These are phyloP conservation scores for Cystofilobasidium ferigula DNA, from an alignment of 768 basidiomycete genomes.

Conservation along the genomic window DNA sequence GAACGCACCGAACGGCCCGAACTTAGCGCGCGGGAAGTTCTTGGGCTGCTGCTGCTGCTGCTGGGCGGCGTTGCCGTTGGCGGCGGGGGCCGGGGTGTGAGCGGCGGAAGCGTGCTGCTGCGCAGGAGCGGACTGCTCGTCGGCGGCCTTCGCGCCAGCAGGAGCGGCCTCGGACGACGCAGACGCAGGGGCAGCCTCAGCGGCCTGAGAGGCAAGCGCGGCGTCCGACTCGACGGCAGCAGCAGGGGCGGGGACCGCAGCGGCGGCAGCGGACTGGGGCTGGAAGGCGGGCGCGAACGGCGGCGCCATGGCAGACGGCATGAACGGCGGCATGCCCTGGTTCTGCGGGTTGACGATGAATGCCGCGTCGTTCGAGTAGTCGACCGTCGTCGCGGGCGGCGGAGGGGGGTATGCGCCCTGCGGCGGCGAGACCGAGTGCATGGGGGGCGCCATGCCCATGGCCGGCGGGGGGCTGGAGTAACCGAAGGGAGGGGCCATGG, in stretches of 20 bases:
- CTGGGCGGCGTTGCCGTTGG: not conserved
- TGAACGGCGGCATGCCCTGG: constrained; percentile 19
- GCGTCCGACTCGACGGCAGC: constrained; percentile 20
- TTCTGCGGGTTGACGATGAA: constrained; percentile 23
- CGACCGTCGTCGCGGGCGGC: constrained; percentile 24
- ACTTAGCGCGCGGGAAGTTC: constrained; percentile 1
- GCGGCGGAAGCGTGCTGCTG: constrained; percentile 15
- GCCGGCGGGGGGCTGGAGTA: constrained; percentile 11
- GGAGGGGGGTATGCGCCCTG: constrained; percentile 15
- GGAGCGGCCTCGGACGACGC: not conserved
- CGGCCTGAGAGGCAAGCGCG: constrained; percentile 21
- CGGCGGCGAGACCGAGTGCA: constrained; percentile 10
- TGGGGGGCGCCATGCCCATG: constrained; percentile 19
- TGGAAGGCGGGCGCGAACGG: constrained; percentile 27
- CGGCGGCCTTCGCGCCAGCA: constrained; percentile 3
- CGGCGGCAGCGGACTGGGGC: constrained; percentile 17
- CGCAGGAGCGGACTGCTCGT: constrained; percentile 26
- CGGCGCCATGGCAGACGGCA: constrained; percentile 23
- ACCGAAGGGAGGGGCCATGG: constrained; percentile 19
- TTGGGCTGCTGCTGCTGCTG: constrained; percentile 12
- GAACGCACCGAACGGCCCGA: constrained; percentile 10
- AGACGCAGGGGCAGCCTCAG: not conserved
- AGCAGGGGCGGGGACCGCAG: not conserved
- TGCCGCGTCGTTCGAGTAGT: constrained; percentile 27
- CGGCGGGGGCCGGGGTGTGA: constrained; percentile 25